Percentiles rank a stretch among this genome's conserved stretches.
Conservation (phyloP, 257 asterid genomes). For the Plantago major region DNA sequence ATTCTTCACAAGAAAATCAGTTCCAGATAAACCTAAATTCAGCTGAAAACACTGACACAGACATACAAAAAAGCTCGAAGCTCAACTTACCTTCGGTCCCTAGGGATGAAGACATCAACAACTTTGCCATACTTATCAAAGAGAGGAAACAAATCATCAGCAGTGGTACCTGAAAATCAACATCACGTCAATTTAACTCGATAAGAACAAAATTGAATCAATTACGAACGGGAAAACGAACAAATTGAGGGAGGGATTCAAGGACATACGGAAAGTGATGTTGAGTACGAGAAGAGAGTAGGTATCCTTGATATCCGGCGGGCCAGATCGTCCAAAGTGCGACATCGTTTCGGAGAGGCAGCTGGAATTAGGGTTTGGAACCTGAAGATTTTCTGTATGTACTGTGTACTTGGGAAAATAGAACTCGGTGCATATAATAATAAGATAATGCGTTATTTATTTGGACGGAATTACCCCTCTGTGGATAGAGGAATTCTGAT, state of each 20-base stretch:
- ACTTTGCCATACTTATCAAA: slow-evolving; percentile 84
- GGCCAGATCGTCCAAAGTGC: slow-evolving; percentile 76
- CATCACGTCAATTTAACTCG: not conserved
- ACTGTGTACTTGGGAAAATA: too few relatives aligned
- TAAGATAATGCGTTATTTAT: too few relatives aligned
- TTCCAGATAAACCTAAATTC: not conserved
- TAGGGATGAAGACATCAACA: slow-evolving; percentile 79
- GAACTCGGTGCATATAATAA: too few relatives aligned
- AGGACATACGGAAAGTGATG: slow-evolving; percentile 54
- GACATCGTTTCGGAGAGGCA: slow-evolving; percentile 35
- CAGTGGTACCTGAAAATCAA: slow-evolving; percentile 55
- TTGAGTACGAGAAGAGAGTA: slow-evolving; percentile 74
- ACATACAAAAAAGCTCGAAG: not conserved
- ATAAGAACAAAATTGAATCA: not conserved
- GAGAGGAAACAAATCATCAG: slow-evolving; percentile 71
- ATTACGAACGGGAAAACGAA: not conserved
- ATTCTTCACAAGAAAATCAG: too few relatives aligned
- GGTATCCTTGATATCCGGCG: slow-evolving; percentile 78
- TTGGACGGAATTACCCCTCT: too few relatives aligned
- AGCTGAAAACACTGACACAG: too few relatives aligned
- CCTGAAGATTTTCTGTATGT: too few relatives aligned
- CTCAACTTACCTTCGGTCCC: slow-evolving; percentile 59
- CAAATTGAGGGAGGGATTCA: not conserved
- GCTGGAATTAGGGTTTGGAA: slow-evolving; percentile 17
- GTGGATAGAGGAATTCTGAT: too few relatives aligned